Evolutionary conservation across 768 basidiomycete genomes (phyloP), one percentile per base, ranked within the genome.

Genomic region (Cyathus striatus): DNA sequence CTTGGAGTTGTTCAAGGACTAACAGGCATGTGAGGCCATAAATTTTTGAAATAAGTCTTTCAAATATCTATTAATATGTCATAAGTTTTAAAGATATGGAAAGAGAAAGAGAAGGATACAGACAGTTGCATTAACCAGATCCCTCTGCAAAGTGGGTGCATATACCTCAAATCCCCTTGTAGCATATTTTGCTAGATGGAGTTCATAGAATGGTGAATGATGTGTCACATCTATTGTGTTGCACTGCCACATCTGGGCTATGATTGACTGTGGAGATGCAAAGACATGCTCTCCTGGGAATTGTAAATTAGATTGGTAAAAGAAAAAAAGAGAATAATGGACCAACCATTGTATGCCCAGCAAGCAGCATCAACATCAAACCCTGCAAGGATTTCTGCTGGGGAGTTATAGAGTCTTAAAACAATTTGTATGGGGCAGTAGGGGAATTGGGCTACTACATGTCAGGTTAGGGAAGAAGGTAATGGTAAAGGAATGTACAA

Each of bases 281-380:
- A 71, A 77, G 12, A 82, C 73, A n/a, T 70, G 75, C 38, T 36
- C 40, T 57, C n/a, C n/a, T n/a, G n/a, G n/a, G n/a, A n/a, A n/a
- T n/a, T n/a, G n/a, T n/a, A n/a, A n/a, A n/a, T n/a, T n/a, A n/a
- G n/a, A n/a, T n/a, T n/a, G n/a, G n/a, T n/a, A n/a, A n/a, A n/a
- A n/a, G n/a, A n/a, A n/a, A n/a, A n/a, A n/a, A n/a, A n/a, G n/a
- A n/a, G n/a, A n/a, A n/a, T n/a, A n/a, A n/a, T n/a, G n/a, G n/a
- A n/a, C n/a, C n/a, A n/a, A n/a, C 62, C 56, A 43, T 63, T 60
- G 44, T 60, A 83, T 1, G 74, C 72, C 40, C 74, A 78, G 60
- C 78, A 81, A 4, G 80, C 77, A 0, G 76, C 76, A 47, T 84
- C 81, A 34, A 84, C 72, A 49, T 84, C 81, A 47, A 84, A 84